Conservation (phyloP, 179 eudicot genomes). For the Vitellaria paradoxa region DNA sequence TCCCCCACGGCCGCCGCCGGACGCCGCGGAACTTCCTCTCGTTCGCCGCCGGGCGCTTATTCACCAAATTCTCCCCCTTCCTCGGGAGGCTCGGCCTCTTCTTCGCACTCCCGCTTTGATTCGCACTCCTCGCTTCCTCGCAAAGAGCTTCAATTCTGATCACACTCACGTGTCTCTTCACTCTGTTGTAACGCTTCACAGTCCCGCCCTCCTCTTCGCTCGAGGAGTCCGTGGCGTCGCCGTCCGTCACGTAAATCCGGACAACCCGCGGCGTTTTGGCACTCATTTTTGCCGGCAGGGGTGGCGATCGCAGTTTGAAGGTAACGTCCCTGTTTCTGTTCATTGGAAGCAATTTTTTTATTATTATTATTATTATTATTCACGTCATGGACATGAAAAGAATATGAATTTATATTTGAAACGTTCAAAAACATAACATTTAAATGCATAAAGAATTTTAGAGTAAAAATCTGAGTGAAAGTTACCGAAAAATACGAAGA, state of each 20-base stretch:
- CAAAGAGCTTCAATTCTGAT: constrained; percentile 33
- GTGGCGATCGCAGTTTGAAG: constrained; percentile 9
- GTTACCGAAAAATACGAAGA: no score
- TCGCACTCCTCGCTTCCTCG: neutral
- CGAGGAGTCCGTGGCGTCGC: constrained; percentile 75
- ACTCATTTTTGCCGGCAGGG: neutral
- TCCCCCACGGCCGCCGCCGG: constrained; percentile 75
- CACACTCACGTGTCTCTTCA: constrained; percentile 38
- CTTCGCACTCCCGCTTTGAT: no score
- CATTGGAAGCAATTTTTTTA: neutral
- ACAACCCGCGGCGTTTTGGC: constrained; percentile 26
- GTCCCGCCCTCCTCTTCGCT: constrained; percentile 32
- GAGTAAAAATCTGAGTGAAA: no score
- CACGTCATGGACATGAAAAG: no score
- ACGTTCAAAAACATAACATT: no score
- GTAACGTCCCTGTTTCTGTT: constrained; percentile 26
- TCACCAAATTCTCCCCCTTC: neutral
- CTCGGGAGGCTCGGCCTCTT: constrained; percentile 12
- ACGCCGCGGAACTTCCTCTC: no score
- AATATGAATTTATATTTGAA: no score
- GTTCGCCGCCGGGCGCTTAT: neutral
- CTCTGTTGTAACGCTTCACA: constrained; percentile 9
- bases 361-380: no score
- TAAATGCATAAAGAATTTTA: no score
- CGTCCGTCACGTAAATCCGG: constrained; percentile 42